phyloP scores from a whole-genome alignment of 73 alveolate species.

The Uronychia binucleata region DNA sequence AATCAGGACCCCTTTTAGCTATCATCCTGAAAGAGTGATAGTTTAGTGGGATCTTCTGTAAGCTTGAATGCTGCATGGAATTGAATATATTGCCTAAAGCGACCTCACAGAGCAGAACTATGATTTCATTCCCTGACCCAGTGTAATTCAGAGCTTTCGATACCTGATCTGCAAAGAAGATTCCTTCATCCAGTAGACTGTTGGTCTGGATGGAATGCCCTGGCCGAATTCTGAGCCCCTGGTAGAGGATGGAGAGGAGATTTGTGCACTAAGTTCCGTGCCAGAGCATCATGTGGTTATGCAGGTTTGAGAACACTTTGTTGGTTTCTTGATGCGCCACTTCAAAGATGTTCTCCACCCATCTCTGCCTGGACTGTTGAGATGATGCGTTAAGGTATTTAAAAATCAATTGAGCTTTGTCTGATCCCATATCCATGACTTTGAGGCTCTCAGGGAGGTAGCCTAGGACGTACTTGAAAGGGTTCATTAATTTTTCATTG shows the following conservation, averaged over 20 bases:
- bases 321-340: not conserved
- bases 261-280: conserved; percentile 46
- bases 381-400: conserved; percentile 20
- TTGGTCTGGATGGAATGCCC: conserved; percentile 15
- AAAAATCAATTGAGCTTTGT: conserved; percentile 21
- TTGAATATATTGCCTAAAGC: conserved; percentile 51
- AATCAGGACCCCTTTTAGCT: conserved; percentile 42
- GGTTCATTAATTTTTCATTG: conserved; percentile 59
- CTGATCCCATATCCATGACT: conserved; percentile 12
- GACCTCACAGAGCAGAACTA: conserved; percentile 47
- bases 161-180: conserved; percentile 35
- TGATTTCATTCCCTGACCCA: not conserved
- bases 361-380: conserved; percentile 1
- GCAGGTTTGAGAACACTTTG: not conserved
- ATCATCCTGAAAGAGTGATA: conserved; percentile 40
- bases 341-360: not conserved
- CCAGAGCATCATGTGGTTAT: conserved; percentile 52
- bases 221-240: conserved; percentile 48
- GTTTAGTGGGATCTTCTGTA: not conserved
- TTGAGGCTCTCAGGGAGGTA: conserved; percentile 31
- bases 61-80: not conserved
- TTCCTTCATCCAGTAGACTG: conserved; percentile 40
- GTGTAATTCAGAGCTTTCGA: not conserved
- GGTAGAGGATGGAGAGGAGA: conserved; percentile 20
- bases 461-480: conserved; percentile 74